Evolutionary conservation across 352 stramenopile species (phyloP).

Genomic region (Globisporangium ultimum): DNA sequence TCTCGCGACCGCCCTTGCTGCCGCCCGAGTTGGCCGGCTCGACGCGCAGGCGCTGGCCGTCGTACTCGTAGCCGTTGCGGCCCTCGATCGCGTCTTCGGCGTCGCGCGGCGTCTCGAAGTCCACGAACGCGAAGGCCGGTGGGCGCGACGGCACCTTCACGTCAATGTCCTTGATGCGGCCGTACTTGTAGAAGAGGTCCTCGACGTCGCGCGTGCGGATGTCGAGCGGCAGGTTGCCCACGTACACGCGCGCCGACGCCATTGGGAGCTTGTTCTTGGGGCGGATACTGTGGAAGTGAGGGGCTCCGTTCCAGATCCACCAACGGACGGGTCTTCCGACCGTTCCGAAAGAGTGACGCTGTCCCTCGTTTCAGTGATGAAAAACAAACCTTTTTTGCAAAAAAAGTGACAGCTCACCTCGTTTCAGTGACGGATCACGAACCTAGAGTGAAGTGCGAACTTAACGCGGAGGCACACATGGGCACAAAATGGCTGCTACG

Average conservation of each 20-base stretch:
- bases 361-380: too few relatives aligned
- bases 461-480: neutral
- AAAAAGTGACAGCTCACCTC: neutral
- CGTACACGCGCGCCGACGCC: slow-evolving; percentile 49
- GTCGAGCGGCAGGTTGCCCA: slow-evolving; percentile 74
- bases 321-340: slow-evolving; percentile 4
- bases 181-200: slow-evolving; percentile 75
- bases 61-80: slow-evolving; percentile 53
- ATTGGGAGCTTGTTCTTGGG: slow-evolving; percentile 11
- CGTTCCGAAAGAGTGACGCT: neutral
- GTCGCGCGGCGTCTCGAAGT: slow-evolving; percentile 69
- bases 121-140: slow-evolving; percentile 63
- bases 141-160: slow-evolving; percentile 70
- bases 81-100: slow-evolving; percentile 60
- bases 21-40: slow-evolving; percentile 42
- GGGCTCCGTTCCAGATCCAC: neutral
- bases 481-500: neutral
- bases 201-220: slow-evolving; percentile 72
- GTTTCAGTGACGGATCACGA: neutral
- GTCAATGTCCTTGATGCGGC: slow-evolving; percentile 56
- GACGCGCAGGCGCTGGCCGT: slow-evolving; percentile 53
- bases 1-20: slow-evolving; percentile 15
- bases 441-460: neutral
- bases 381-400: neutral
- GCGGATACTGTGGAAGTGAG: neutral